Percentiles rank a stretch among this genome's conserved stretches.
Conservation (phyloP, 805 yeast species). For the Priceomyces melissophilus region DNA sequence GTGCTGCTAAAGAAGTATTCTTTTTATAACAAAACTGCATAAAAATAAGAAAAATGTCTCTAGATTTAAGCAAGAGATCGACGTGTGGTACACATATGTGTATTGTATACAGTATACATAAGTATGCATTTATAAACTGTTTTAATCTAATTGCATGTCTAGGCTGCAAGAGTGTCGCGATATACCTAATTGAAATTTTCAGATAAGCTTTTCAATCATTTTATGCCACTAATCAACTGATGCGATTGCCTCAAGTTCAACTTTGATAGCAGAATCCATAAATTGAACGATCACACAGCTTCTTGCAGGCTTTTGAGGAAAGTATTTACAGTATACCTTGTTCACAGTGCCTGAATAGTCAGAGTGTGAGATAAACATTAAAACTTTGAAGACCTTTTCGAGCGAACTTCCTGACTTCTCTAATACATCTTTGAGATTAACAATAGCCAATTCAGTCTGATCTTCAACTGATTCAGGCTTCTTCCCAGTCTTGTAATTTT, state of each 20-base stretch:
- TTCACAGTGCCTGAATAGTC: constrained; percentile 42
- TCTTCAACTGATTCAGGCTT: constrained; percentile 40
- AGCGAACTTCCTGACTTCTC: constrained; percentile 44
- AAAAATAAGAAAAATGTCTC: neutral
- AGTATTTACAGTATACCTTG: constrained; percentile 42
- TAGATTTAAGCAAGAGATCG: too few species aligned
- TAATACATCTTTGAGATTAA: constrained; percentile 40
- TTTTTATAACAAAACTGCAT: neutral
- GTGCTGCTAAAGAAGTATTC: neutral
- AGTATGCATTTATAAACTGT: too few species aligned
- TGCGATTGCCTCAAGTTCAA: constrained; percentile 53
- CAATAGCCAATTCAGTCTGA: constrained; percentile 46
- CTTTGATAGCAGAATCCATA: constrained; percentile 47
- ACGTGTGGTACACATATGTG: too few species aligned
- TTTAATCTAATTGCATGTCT: too few species aligned
- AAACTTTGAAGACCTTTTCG: constrained; percentile 47
- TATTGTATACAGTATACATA: too few species aligned
- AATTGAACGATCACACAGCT: constrained; percentile 50
- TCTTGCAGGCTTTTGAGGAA: constrained; percentile 51
- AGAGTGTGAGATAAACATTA: constrained; percentile 45
- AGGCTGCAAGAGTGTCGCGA: too few species aligned
- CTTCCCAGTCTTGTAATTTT: constrained; percentile 36
- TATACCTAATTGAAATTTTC: too few species aligned
- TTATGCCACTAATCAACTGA: constrained; percentile 16
- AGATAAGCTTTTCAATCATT: neutral